Percentiles rank a stretch among this genome's conserved stretches.
phyloP scores from a whole-genome alignment of 805 yeast species.

The Metschnikowia anglica region DNA sequence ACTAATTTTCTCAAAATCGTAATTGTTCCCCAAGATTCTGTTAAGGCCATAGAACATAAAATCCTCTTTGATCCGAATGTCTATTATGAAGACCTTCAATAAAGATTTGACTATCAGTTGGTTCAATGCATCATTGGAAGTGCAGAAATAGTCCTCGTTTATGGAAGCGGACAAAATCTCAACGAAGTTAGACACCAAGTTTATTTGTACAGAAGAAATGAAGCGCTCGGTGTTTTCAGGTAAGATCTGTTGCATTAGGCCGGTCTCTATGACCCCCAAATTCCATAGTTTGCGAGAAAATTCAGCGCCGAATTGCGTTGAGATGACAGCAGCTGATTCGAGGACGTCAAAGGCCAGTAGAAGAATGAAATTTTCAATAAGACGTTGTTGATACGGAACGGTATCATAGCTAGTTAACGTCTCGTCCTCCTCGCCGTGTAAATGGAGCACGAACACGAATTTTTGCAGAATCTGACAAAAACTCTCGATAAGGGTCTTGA shows the following conservation, averaged over 20 bases:
- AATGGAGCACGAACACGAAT: conserved; percentile 26
- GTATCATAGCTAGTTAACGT: conserved; percentile 30
- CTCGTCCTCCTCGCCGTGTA: conserved; percentile 26
- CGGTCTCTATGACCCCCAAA: conserved; percentile 31
- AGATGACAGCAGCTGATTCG: conserved; percentile 42
- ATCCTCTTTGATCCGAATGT: conserved; percentile 39
- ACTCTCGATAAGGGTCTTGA: conserved; percentile 18
- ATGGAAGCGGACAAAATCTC: conserved; percentile 51
- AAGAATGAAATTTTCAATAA: conserved; percentile 54
- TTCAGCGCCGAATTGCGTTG: conserved; percentile 26
- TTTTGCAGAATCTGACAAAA: conserved; percentile 21
- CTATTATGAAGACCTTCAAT: conserved; percentile 40
- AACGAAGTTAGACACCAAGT: conserved; percentile 51
- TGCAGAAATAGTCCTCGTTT: conserved; percentile 12
- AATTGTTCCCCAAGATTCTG: conserved; percentile 51
- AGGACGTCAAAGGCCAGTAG: conserved; percentile 55
- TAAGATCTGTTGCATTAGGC: conserved; percentile 40
- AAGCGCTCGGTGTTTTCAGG: conserved; percentile 50
- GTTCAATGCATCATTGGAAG: conserved; percentile 4
- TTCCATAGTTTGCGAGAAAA: conserved; percentile 24
- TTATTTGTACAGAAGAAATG: conserved; percentile 41
- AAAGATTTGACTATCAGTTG: conserved; percentile 27
- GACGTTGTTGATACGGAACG: conserved; percentile 28
- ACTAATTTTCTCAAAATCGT: conserved; percentile 42
- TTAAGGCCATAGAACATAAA: conserved; percentile 55